A percentile compares a stretch with the other conserved stretches of the same genome.
Conservation (phyloP, 2,329 filamentous ascomycete genomes). For the Curvularia sp. region DNA sequence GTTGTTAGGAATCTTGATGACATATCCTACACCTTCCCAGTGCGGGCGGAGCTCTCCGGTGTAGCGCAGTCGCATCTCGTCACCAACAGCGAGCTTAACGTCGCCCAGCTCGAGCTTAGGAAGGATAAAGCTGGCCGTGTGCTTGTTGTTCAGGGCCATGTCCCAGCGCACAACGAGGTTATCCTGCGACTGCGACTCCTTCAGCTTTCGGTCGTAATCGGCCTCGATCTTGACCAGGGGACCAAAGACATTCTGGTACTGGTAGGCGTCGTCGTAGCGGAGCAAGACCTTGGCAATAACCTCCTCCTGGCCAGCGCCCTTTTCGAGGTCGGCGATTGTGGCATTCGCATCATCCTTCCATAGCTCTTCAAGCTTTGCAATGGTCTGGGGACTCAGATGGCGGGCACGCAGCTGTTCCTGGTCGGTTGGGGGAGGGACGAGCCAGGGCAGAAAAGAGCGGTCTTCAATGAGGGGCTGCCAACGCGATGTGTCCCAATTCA, state of each 20-base stretch:
- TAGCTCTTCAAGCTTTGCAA: constrained; percentile 94
- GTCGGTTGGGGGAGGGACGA: constrained; percentile 86
- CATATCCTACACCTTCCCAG: constrained; percentile 98
- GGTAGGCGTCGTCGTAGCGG: constrained; percentile 95
- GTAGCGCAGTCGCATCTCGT: constrained; percentile 98
- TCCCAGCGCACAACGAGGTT: constrained; percentile 95
- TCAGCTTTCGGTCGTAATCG: constrained; percentile 98
- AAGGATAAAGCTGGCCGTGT: constrained; percentile 91
- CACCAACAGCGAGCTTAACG: constrained; percentile 95
- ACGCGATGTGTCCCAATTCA: constrained; percentile 98
- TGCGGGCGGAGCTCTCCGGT: constrained; percentile 88
- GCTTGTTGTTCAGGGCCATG: constrained; percentile 94
- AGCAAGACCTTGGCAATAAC: constrained; percentile 91
- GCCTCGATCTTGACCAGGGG: constrained; percentile 98
- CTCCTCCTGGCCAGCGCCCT: constrained; percentile 88
- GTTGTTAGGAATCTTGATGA: constrained; percentile 99
- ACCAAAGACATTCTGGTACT: constrained; percentile 98
- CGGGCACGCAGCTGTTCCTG: constrained; percentile 94
- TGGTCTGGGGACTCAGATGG: constrained; percentile 91
- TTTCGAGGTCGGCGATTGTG: constrained; percentile 89
- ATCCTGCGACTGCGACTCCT: constrained; percentile 97
- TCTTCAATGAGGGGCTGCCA: constrained; percentile 99
- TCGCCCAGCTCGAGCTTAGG: constrained; percentile 97
- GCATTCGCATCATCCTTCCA: constrained; percentile 95
- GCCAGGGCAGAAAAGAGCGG: constrained; percentile 91